Evolutionary conservation across 78 protist genomes (phyloP), one percentile per base, ranked within the genome.

Genomic region (Cavenderia fasciculata): DNA sequence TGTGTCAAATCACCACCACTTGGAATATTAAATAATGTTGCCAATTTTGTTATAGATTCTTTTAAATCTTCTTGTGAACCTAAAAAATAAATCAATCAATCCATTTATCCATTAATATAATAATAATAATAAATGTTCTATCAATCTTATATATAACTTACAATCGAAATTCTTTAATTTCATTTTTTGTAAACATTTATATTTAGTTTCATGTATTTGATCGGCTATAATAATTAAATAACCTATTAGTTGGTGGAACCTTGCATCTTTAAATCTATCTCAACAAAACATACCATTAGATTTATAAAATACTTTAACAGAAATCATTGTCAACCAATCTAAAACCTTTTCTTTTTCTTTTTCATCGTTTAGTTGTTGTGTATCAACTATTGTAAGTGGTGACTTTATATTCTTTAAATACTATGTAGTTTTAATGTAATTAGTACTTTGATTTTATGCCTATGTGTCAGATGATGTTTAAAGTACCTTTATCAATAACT

Each of bases 131-230:
- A n/a, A 51, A n/a, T 51, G 21, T 51, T 51, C n/a, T 51, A 51
- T 51, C 21, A n/a, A 19, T 27, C 27, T 59, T 33, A 3, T 59
- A 59, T 59, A 14, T 12, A 33, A 33, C 7, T 59, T 59, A 73
- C 90, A 62, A n/a, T 65, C 61, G 23, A 57, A 27, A 25, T 31
- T 52, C 27, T 82, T 47, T 56, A 82, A 69, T 69, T 82, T 82
- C 36, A 56, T 31, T 56, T 57, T 82, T 56, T 82, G 90, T 21
- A 82, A 70, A 44, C 90, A 82, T 68, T 82, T 82, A 68, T 82
- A 82, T 68, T 82, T 82, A 33, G 79, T 82, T 68, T 82, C 90
- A 29, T 82, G 90, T 23, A 82, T 68, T 33, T 82, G 90, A 40
- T 82, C 90, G 16, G 78, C 78, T 71, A n/a, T 29, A 46, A 25